Base-by-base conservation (phyloP, 2,329 filamentous ascomycete genomes). In the Cercospora berteroae region DNA sequence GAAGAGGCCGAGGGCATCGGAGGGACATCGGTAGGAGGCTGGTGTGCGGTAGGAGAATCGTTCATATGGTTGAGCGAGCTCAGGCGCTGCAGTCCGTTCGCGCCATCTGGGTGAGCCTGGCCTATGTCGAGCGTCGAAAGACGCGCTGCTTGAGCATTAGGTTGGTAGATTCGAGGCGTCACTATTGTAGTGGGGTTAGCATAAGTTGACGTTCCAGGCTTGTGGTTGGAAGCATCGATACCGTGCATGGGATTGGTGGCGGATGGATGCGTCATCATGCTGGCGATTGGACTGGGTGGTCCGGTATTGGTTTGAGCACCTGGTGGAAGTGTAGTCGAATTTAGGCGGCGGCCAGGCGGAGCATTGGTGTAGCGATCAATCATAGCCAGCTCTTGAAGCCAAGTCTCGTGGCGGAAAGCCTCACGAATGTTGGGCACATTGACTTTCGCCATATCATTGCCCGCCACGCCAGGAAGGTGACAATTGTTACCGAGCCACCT, bases 381-480 rank as follows among this genome's bases (percentile, higher is more conserved):
- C 94, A 98, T 91, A 60, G 89, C 86, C 74, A 92, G 84, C 80
- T 99, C 95, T 75, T 94, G 90, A 64, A 90, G 80, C 74, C 96
- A 83, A 0, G 94, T 98, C 75, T 96, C 90, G 74, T 97, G 88
- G 65, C 95, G 86, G 77, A 96, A 99, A 59, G 92, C 91, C 77
- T 96, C 92, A 64, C 95, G 87, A 68, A 97, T 90, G 79, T 97
- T 93, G 3, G 95, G 95, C 7, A 99, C 92, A 77, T 99, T 99
- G 67, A 93, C 97, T 81, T 98, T 97, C 61, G 91, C 90, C 86
- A 98, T 95, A 71, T 90, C 90, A 72, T 99, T 99, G 13, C 95
- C 95, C 64, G 86, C 85, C 42, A 91, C 89, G 2, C 95, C 95
- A 0, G 92, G 90, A 44, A 90, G 82, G 75, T 91, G 84, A 77